A percentile compares a stretch with the other conserved stretches of the same genome.
Conservation (phyloP, 768 basidiomycete species). For the Panaeolus papilionaceus region DNA sequence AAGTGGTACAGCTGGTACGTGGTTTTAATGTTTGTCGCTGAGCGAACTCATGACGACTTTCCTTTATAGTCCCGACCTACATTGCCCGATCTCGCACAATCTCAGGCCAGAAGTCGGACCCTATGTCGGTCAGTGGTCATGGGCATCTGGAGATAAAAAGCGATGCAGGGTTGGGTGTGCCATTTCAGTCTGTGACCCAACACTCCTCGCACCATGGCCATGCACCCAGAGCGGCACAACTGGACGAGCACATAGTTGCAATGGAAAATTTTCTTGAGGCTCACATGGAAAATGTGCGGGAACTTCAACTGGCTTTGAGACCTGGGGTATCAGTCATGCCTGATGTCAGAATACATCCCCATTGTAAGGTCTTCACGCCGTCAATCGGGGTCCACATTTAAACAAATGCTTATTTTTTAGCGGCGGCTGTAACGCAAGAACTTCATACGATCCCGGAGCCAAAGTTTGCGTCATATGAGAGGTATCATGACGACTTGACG, state of each 20-base stretch:
- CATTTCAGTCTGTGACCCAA: neutral
- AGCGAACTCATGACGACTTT: neutral
- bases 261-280: slow-evolving; percentile 34
- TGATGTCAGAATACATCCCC: neutral
- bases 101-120: neutral
- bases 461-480: slow-evolving; percentile 16
- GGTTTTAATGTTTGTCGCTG: neutral
- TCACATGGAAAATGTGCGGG: slow-evolving; percentile 34
- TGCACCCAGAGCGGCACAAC: slow-evolving; percentile 14
- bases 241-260: slow-evolving; percentile 31
- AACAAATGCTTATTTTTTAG: slow-evolving; percentile 1
- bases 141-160: neutral
- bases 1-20: slow-evolving; percentile 1
- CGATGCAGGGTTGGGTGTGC: neutral
- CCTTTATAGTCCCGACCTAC: neutral
- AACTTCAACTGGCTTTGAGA: slow-evolving; percentile 30
- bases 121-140: slow-evolving; percentile 2
- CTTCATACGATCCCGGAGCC: slow-evolving; percentile 4
- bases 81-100: slow-evolving; percentile 6
- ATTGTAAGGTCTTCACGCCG: neutral
- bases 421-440: neutral
- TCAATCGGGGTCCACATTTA: neutral
- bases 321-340: neutral
- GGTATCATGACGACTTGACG: slow-evolving; percentile 25
- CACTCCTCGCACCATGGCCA: neutral